These are phyloP conservation scores for Graphiopsis chlorocephala DNA, from an alignment of 2,329 filamentous ascomycete species.

Conservation along the genomic window DNA sequence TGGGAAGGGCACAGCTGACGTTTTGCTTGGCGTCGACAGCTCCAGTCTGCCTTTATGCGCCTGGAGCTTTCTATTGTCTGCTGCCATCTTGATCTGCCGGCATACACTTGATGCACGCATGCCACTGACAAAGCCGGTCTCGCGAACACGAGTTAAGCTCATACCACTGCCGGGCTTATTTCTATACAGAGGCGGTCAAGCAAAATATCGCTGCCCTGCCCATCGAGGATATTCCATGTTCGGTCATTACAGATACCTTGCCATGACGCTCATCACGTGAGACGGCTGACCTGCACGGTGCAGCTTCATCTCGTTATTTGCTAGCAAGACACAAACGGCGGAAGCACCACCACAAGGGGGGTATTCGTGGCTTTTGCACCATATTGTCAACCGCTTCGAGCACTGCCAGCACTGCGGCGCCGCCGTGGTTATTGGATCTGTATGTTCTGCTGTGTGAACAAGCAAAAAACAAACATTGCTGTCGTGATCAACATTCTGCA, in stretches of 20 bases:
- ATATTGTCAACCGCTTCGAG: background rate
- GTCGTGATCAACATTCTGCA: background rate
- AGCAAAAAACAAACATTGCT: background rate
- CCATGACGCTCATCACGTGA: background rate
- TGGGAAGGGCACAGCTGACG: background rate
- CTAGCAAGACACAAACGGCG: constrained; percentile 4
- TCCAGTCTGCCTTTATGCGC: background rate
- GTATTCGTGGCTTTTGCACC: background rate
- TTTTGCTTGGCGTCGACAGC: background rate
- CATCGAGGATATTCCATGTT: background rate
- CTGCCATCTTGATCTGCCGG: background rate
- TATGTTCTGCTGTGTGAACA: background rate
- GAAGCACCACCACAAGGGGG: background rate
- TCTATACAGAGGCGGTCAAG: background rate
- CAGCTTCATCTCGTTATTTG: constrained; percentile 3
- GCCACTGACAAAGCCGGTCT: background rate
- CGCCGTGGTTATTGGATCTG: background rate
- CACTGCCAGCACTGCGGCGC: background rate
- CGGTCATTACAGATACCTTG: background rate
- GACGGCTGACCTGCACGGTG: background rate
- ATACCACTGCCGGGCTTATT: background rate
- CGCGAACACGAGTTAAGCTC: background rate
- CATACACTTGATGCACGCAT: background rate
- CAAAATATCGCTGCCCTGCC: background rate
- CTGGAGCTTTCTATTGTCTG: background rate